Base-by-base conservation (phyloP, 2,329 filamentous ascomycete genomes). In the Sporothrix sp. region DNA sequence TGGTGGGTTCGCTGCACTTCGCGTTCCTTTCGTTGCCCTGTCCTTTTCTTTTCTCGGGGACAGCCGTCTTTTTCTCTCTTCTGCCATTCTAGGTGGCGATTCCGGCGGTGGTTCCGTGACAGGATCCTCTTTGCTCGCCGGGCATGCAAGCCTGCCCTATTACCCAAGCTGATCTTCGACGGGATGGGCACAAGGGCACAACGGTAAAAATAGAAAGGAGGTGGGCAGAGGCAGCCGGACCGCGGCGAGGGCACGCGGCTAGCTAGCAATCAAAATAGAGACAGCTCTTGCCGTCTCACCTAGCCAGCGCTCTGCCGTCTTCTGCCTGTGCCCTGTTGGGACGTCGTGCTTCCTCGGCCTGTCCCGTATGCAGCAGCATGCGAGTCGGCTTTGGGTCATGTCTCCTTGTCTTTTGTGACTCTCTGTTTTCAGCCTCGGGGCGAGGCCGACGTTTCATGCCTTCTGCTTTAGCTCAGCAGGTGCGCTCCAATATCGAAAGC, bases 121-220 rank as follows among this genome's bases (percentile, higher is more conserved):
- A 10, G 43, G 21, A 16, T 32, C 43, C 13, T 33, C 21, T 32
- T 13, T 33, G 35, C n/a, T 37, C 21, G 23, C 7, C 33, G n/a
- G n/a, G n/a, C 45, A 37, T 20, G n/a, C 7, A 32, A 46, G 16
- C 11, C 32, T 20, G 28, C 45, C 14, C 25, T 10, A n/a, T 8
- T 25, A 33, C 11, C 23, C 3, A 37, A 11, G n/a, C 39, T 43
- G 45, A 46, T 37, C 20, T 54, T 27, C 35, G 36, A 50, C 45
- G 35, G 30, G 11, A 21, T n/a, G n/a, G n/a, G n/a, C n/a, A n/a
- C n/a, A n/a, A n/a, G n/a, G 28, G 39, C 45, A 47, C 25, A 47
- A 35, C 20, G 54, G 52, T 54, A 56, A 54, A 56, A 56, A 54
- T 54, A 56, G 54, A 54, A 50, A 37, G 18, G 14, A 45, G 32